Conservation (phyloP, 331 rosid genomes). For the Malus hybrid region DNA sequence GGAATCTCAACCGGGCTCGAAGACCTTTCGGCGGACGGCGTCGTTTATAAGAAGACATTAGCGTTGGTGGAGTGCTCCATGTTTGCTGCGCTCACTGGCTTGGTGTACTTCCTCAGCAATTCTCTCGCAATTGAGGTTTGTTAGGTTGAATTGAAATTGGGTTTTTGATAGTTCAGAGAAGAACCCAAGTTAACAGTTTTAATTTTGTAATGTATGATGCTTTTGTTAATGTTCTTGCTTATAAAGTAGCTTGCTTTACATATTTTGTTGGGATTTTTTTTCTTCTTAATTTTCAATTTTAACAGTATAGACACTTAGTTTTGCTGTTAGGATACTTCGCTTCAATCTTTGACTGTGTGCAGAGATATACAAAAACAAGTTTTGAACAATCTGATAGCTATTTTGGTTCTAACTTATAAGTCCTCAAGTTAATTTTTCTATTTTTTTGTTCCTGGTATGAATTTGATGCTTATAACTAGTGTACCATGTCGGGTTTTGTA, state of each 20-base stretch:
- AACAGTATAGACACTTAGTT: background rate
- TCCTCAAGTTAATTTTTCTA: background rate
- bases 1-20: slow-evolving; percentile 29
- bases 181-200: background rate
- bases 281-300: too few relatives aligned
- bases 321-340: background rate
- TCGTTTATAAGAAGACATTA: slow-evolving; percentile 61
- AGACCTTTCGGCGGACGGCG: slow-evolving; percentile 66
- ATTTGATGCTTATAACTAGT: background rate
- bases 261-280: too few relatives aligned
- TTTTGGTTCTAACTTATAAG: background rate
- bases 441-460: background rate
- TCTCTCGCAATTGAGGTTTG: slow-evolving; percentile 90
- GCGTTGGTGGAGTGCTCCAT: slow-evolving; percentile 97
- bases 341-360: background rate
- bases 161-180: background rate
- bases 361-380: background rate
- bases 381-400: background rate
- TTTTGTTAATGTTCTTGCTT: background rate
- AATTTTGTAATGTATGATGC: background rate
- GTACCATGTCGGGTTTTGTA: background rate
- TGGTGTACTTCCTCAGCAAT: slow-evolving; percentile 92
- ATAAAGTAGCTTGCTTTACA: background rate
- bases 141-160: background rate
- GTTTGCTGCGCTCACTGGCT: slow-evolving; percentile 92